Evolutionary conservation across 2,329 filamentous ascomycete genomes (phyloP).

Genomic region (Trichoderma polysporum): DNA sequence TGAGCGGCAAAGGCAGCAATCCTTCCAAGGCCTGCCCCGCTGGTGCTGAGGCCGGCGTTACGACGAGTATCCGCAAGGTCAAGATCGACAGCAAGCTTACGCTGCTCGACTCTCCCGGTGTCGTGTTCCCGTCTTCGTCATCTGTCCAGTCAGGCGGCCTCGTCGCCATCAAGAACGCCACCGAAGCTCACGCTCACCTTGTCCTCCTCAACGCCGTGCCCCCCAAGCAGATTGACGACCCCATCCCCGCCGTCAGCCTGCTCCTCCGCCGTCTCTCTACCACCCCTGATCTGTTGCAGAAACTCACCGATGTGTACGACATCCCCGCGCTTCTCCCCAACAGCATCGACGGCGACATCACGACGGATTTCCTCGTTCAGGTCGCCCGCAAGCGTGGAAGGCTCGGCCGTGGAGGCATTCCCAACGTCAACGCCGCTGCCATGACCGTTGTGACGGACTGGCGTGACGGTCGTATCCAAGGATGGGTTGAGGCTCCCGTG

Average conservation of each 20-base stretch:
- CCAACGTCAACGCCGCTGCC: conserved; percentile 83
- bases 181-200: conserved; percentile 77
- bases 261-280: conserved; percentile 78
- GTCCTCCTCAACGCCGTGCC: conserved; percentile 89
- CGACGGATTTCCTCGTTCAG: conserved; percentile 89
- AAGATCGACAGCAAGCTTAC: conserved; percentile 95
- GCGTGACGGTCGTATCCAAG: conserved; percentile 91
- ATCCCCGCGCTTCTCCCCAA: conserved; percentile 73
- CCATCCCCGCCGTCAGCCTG: conserved; percentile 79
- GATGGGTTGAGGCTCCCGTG: conserved; percentile 79
- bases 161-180: conserved; percentile 57
- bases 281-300: conserved; percentile 70
- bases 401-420: conserved; percentile 83
- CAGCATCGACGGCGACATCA: conserved; percentile 69
- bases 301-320: conserved; percentile 80
- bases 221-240: conserved; percentile 91
- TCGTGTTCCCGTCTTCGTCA: conserved; percentile 78
- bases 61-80: conserved; percentile 81
- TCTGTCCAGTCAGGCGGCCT: conserved; percentile 40
- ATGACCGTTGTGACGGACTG: conserved; percentile 96
- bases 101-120: conserved; percentile 89
- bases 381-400: conserved; percentile 91
- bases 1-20: conserved; percentile 62
- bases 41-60: conserved; percentile 89
- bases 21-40: conserved; percentile 72